Evolutionary conservation across 2,329 filamentous ascomycete species (phyloP), one percentile per base, ranked within the genome.

Genomic region (Knufia fluminis): DNA sequence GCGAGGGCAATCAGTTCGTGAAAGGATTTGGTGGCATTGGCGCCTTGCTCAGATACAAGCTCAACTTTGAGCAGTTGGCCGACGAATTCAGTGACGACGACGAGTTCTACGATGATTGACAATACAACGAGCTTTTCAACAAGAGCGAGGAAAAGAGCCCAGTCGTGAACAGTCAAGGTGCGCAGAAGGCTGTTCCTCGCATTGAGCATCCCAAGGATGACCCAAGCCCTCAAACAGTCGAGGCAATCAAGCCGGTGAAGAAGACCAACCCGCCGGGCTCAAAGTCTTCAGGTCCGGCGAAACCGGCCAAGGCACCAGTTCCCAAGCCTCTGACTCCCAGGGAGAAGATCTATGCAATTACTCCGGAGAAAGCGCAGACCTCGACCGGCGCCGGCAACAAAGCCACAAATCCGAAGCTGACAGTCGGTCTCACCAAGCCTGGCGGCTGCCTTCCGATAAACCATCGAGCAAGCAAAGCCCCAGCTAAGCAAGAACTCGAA

Each of bases 11-110:
- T 73, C 92, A 98, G 76, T 98, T 98, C 72, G 92, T 98, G 64
- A 97, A 96, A 76, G 92, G 92, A 57, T 98, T 98, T 66, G 92
- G 92, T 83, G 92, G 92, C 65, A 95, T 98, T 62, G 92, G 92
- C 60, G 91, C 91, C 57, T 84, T 98, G 64, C 82, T 98, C 66
- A 89, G 92, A 61, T 98, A 98, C 82, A 96, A 96, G 77, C 88
- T 98, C 77, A 98, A 98, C 77, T 98, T 98, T 74, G 94, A 98
- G 74, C 94, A 98, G 72, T 79, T 98, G 70, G 85, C 85, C 70
- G 92, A 97, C 70, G 92, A 97, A 68, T 78, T 85, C 64, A 79
- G 83, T 62, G 86, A 90, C 68, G 82, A 85, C 64, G 90, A 94
- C 68, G 86, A 92, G 67, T 91, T 97, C 68, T 91, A 91, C 71